These are phyloP conservation scores for Calonectria naviculata DNA, from an alignment of 2,329 filamentous ascomycete genomes.

Conservation along the genomic window DNA sequence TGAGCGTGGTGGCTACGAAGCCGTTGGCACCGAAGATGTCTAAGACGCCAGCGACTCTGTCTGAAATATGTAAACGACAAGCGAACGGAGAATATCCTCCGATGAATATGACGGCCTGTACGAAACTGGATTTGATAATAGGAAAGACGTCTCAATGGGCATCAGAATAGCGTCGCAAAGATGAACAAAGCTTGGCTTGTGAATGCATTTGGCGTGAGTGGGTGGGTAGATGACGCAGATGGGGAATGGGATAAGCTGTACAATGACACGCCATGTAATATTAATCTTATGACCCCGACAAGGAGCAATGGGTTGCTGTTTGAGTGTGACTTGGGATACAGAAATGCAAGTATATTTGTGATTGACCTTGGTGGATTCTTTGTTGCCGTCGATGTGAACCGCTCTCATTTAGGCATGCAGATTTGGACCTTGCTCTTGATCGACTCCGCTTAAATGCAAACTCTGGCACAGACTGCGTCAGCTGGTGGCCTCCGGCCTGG, in stretches of 20 bases:
- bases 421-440: neutral
- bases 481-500: neutral
- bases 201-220: conserved; percentile 25
- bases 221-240: conserved; percentile 25
- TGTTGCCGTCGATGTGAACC: neutral
- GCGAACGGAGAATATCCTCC: conserved; percentile 16
- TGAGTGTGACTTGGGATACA: conserved; percentile 11
- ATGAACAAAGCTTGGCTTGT: conserved; percentile 20
- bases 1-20: conserved; percentile 70
- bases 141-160: conserved; percentile 19
- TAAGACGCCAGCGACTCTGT: conserved; percentile 29
- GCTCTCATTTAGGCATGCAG: neutral
- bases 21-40: conserved; percentile 67
- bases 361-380: neutral
- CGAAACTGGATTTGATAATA: conserved; percentile 31
- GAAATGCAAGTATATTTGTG: neutral
- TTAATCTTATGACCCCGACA: conserved; percentile 28
- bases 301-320: conserved; percentile 20
- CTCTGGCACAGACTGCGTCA: neutral
- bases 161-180: conserved; percentile 29
- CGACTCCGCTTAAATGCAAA: neutral
- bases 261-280: conserved; percentile 35
- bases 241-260: conserved; percentile 29
- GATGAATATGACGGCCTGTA: conserved; percentile 32
- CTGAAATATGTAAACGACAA: neutral